Base-by-base conservation (phyloP, 495 filamentous ascomycete species). In the Hypoxylon intermedium region DNA sequence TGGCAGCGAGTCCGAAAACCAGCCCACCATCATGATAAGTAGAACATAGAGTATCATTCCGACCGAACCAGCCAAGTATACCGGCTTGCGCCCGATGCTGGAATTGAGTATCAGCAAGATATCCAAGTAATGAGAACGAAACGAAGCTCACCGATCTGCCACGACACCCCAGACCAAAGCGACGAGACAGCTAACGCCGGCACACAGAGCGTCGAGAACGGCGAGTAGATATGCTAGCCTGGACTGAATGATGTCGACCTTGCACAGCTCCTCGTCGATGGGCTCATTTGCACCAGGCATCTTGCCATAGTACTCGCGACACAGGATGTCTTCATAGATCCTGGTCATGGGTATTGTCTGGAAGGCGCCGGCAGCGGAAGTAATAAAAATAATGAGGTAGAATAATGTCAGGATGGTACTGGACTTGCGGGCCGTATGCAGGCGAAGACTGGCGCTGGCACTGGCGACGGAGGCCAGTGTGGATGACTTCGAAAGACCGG, bases 81-180 rank as follows among this genome's bases (percentile, higher is more conserved):
- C 72, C 1, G 74, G 74, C 33, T 71, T 77, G 42, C 80, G 74
- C 7, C 80, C 80, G 51, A 75, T 78, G 36, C 71, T 65, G 75
- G 71, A 11, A 31, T n/a, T n/a, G 41, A 26, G 15, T 6, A 15
- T 15, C 15, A 30, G n/a, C 16, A 43, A 13, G 20, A 15, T 6
- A 0, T 44, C 16, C 9, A 18, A n/a, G 23, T 40, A 5, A 28
- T n/a, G 33, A 24, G 37, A 6, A 47, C 7, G 30, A 36, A 28
- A 13, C 21, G 1, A 28, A 7, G 18, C 71, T 67, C n/a, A 70
- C 65, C 60, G 62, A 43, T 72, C 69, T 3, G 67, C 67, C 1
- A 58, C 60, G 23, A 72, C 63, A 34, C 63, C 60, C 69, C 69
- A 72, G 1, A 63, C 43, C 19, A 72, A 23, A 1, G 69, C 69